phyloP scores from a whole-genome alignment of 2,329 filamentous ascomycete species.

The Epicoccum nigrum region DNA sequence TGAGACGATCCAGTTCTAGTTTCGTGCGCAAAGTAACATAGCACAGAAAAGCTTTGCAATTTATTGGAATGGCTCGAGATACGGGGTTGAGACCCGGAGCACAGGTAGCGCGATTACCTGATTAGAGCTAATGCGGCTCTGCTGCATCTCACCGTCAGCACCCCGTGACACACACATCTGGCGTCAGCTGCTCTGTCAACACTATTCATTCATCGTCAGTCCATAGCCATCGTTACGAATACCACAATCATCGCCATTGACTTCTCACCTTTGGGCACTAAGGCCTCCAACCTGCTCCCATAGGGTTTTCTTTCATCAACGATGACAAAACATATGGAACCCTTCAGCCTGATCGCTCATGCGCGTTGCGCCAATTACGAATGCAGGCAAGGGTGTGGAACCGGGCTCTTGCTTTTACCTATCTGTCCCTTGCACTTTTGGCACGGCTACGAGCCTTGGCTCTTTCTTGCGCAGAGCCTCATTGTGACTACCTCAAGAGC shows the following conservation, averaged over 20 bases:
- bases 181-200: conserved; percentile 3
- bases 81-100: no score
- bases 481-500: neutral
- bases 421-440: neutral
- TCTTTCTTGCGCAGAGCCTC: conserved; percentile 3
- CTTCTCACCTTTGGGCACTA: neutral
- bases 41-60: no score
- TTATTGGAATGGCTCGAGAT: no score
- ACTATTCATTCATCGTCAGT: neutral
- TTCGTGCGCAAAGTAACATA: no score
- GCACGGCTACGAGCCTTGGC: neutral
- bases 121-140: no score
- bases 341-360: neutral
- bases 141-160: no score
- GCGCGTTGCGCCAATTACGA: neutral
- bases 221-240: neutral
- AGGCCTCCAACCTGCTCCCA: neutral
- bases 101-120: no score
- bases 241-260: no score
- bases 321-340: no score
- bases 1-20: no score
- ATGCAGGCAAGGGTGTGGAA: no score
- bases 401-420: neutral
- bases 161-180: neutral
- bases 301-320: no score